Conservation (phyloP, 352 stramenopile species). For the Peronospora belbahrii region DNA sequence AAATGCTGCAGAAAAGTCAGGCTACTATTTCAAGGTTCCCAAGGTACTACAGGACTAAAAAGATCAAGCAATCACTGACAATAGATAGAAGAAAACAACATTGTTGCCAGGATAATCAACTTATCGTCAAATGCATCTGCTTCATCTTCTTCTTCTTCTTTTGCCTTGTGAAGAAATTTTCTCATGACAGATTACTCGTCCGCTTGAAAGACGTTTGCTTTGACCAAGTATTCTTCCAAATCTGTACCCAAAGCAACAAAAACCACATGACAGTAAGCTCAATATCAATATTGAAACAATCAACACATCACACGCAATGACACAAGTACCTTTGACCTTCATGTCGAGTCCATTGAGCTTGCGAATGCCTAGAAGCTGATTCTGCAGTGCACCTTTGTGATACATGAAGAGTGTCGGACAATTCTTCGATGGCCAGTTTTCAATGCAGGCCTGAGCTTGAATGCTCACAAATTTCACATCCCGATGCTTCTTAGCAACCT, state of each 20-base stretch:
- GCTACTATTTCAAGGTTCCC: conserved; percentile 83
- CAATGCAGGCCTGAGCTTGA: conserved; percentile 82
- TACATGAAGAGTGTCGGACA: conserved; percentile 92
- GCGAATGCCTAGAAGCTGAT: conserved; percentile 83
- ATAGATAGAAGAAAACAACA: conserved; percentile 1
- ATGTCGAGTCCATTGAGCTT: conserved; percentile 85
- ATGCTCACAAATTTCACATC: conserved; percentile 93
- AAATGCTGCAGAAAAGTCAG: conserved; percentile 67
- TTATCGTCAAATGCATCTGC: conserved; percentile 20
- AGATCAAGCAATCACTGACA: neutral
- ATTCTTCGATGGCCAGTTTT: conserved; percentile 89
- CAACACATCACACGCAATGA: neutral
- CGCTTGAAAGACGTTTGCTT: conserved; percentile 60
- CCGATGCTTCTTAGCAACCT: conserved; percentile 77
- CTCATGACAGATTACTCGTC: conserved; percentile 9
- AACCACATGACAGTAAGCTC: neutral
- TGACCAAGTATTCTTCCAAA: conserved; percentile 83
- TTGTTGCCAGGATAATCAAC: conserved; percentile 20
- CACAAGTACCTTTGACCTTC: conserved; percentile 58
- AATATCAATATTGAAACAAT: neutral
- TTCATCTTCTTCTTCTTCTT: neutral
- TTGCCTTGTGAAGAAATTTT: neutral
- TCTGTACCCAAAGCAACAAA: conserved; percentile 36
- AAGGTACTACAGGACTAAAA: conserved; percentile 78
- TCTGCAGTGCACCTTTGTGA: conserved; percentile 80